phyloP scores from a whole-genome alignment of 2,329 filamentous ascomycete genomes.

The Neurospora sp. region DNA sequence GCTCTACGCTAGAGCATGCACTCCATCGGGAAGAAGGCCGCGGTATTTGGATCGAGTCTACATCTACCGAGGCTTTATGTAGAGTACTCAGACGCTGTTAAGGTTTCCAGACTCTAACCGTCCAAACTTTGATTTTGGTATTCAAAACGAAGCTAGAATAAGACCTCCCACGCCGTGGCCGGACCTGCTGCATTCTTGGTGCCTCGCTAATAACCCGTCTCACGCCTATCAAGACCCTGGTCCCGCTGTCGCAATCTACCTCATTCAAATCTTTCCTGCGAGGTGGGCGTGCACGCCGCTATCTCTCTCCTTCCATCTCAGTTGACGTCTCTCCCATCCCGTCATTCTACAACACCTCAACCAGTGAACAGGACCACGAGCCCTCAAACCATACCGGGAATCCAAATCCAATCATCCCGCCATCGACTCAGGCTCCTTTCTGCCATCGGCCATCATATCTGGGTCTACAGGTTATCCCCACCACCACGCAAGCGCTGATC shows the following conservation, averaged over 20 bases:
- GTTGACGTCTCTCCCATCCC: slow-evolving; percentile 2
- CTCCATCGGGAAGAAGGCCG: neutral
- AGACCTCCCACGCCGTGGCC: slow-evolving; percentile 12
- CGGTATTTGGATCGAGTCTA: neutral
- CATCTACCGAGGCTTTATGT: slow-evolving; percentile 4
- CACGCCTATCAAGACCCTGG: slow-evolving; percentile 9
- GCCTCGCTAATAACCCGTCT: slow-evolving; percentile 16
- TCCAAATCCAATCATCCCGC: neutral
- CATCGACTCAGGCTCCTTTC: neutral
- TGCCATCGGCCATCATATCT: neutral
- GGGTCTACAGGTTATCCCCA: neutral
- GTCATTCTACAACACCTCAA: neutral
- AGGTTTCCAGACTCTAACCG: slow-evolving; percentile 9
- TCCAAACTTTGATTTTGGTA: slow-evolving; percentile 2
- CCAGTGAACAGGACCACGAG: neutral
- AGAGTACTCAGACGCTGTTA: slow-evolving; percentile 9
- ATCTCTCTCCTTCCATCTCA: slow-evolving; percentile 8
- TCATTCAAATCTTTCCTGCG: slow-evolving; percentile 7
- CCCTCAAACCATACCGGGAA: neutral
- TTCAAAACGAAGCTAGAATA: slow-evolving; percentile 10
- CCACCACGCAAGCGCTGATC: neutral
- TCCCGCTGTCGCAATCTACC: slow-evolving; percentile 16
- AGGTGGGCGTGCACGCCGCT: too few relatives aligned
- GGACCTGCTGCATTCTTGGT: slow-evolving; percentile 7
- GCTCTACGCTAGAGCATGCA: neutral